Percentiles rank a stretch among this genome's conserved stretches.
phyloP scores from a whole-genome alignment of 2,329 filamentous ascomycete genomes.

The Fusarium xylarioides region DNA sequence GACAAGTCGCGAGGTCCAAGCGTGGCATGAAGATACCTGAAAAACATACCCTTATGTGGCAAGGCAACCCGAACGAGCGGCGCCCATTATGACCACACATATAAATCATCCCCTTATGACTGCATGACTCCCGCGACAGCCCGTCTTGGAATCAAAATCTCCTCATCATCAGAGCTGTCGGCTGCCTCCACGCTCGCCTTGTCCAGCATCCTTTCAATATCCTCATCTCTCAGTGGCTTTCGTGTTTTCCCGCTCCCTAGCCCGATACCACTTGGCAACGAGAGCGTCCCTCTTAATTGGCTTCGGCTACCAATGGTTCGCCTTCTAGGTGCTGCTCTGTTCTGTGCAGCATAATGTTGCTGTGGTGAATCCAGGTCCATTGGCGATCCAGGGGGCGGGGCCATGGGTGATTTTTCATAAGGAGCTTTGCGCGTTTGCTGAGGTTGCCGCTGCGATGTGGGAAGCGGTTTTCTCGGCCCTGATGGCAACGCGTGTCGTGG shows the following conservation, averaged over 20 bases:
- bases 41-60: background rate
- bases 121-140: conserved; percentile 45
- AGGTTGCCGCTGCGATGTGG: conserved; percentile 56
- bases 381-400: conserved; percentile 50
- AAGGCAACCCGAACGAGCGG: background rate
- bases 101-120: conserved; percentile 19
- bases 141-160: conserved; percentile 59
- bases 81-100: background rate
- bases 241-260: conserved; percentile 49
- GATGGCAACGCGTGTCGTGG: conserved; percentile 54
- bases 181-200: conserved; percentile 57
- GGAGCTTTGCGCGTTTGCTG: conserved; percentile 56
- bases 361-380: conserved; percentile 59
- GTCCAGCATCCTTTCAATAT: conserved; percentile 68
- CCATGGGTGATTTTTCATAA: conserved; percentile 58
- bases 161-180: conserved; percentile 67
- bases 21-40: background rate
- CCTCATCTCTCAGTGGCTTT: conserved; percentile 59
- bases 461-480: conserved; percentile 62
- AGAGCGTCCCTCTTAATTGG: conserved; percentile 53
- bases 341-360: conserved; percentile 39
- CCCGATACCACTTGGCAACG: conserved; percentile 60
- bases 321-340: conserved; percentile 53
- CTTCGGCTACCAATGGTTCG: conserved; percentile 53
- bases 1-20: background rate